These are phyloP conservation scores for Paratinospora sagittata DNA, from an alignment of 164 flowering plant species.

Conservation along the genomic window DNA sequence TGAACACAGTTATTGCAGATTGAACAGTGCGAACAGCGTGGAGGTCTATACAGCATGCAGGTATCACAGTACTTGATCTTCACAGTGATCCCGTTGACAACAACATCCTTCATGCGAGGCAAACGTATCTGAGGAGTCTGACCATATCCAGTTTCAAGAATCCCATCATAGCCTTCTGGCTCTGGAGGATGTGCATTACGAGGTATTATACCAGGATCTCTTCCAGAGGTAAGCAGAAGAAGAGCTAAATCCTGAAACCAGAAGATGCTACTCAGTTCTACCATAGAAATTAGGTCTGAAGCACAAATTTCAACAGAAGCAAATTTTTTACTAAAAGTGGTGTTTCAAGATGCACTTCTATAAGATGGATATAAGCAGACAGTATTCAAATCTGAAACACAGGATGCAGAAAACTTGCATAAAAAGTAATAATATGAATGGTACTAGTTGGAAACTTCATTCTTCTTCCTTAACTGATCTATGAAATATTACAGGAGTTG, in stretches of 20 bases:
- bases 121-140: slow-evolving; percentile 81
- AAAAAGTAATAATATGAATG: neutral
- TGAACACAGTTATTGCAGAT: slow-evolving; percentile 93
- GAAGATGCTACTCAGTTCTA: neutral
- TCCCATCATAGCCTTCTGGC: slow-evolving; percentile 74
- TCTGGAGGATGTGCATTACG: slow-evolving; percentile 96
- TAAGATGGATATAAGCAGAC: neutral
- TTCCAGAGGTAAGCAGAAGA: slow-evolving; percentile 85
- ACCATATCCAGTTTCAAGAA: slow-evolving; percentile 49
- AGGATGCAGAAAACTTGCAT: neutral
- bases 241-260: slow-evolving; percentile 60
- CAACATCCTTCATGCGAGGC: slow-evolving; percentile 84
- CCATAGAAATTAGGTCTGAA: neutral
- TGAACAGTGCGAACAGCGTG: slow-evolving; percentile 96
- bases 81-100: slow-evolving; percentile 66
- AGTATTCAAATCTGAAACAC: neutral
- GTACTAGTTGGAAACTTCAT: neutral
- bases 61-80: slow-evolving; percentile 96
- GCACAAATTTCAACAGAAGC: neutral
- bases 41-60: slow-evolving; percentile 98
- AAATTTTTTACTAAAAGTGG: neutral
- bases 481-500: neutral
- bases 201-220: slow-evolving; percentile 98
- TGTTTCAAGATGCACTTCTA: neutral
- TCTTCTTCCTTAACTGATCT: neutral